A percentile compares a stretch with the other conserved stretches of the same genome.
These are phyloP conservation scores for Spizellomyces punctatus DNA, from an alignment of 192 early-diverging fungal species.

Conservation along the genomic window DNA sequence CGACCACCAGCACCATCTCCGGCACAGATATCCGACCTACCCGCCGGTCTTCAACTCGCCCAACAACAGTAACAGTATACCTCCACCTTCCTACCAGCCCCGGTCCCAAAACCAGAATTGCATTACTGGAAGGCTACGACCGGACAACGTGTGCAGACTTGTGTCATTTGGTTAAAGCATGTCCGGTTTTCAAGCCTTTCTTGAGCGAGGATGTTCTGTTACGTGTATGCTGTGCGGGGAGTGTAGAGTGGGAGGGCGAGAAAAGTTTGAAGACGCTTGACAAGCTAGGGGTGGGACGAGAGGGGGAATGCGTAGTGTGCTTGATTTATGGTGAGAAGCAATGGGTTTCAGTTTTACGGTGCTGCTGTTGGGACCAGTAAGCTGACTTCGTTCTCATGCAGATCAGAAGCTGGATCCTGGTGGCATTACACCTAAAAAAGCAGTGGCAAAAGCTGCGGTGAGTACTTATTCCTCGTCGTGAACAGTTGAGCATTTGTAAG, in stretches of 20 bases:
- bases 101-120: constrained; percentile 3
- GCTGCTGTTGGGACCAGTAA: background rate
- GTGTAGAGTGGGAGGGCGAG: background rate
- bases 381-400: background rate
- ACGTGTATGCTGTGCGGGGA: background rate
- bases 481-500: background rate
- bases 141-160: constrained; percentile 21
- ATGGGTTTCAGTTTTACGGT: background rate
- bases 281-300: background rate
- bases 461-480: background rate
- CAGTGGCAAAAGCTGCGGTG: background rate
- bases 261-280: background rate
- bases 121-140: background rate
- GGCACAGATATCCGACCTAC: no score
- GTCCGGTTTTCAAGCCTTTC: constrained; percentile 5
- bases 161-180: constrained; percentile 2
- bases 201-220: background rate
- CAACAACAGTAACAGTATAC: no score
- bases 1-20: no score
- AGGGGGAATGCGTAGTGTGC: background rate
- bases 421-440: background rate
- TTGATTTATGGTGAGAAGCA: background rate
- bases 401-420: background rate
- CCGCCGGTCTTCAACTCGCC: no score
- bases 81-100: no score